Evolutionary conservation across 108 stramenopile species (phyloP).

Genomic region (Nannochloropsis granulata): DNA sequence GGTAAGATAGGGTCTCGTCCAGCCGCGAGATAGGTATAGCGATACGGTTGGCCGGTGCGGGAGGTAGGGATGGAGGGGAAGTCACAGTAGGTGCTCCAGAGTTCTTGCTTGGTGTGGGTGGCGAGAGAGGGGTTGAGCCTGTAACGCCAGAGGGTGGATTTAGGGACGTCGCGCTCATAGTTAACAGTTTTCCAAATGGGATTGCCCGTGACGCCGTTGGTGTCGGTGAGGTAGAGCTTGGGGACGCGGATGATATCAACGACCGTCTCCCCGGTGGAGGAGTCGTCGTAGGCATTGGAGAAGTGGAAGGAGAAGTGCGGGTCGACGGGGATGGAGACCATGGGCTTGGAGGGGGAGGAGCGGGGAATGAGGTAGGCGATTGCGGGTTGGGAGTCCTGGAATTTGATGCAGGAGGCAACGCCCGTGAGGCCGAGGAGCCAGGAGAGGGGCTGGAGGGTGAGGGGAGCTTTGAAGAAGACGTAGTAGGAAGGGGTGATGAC

Average conservation of each 20-base stretch:
- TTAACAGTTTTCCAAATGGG: neutral
- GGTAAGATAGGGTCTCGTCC: neutral
- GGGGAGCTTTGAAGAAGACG: conserved; percentile 28
- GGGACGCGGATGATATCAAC: neutral
- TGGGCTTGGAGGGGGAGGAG: neutral
- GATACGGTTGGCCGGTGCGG: neutral
- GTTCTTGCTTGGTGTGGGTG: neutral
- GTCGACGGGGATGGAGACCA: neutral
- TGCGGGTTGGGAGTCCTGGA: neutral
- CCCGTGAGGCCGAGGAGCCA: conserved; percentile 36
- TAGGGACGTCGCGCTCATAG: neutral
- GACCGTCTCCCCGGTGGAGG: conserved; percentile 5
- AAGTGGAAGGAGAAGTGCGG: conserved; percentile 22
- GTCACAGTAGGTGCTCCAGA: neutral
- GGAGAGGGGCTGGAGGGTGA: conserved; percentile 26
- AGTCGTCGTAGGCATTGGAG: conserved; percentile 28
- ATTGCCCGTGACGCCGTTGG: neutral
- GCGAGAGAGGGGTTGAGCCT: neutral
- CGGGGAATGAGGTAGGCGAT: neutral
- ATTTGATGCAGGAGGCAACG: neutral
- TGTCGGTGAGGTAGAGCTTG: neutral
- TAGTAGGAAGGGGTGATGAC: conserved; percentile 33
- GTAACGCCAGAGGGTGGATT: neutral
- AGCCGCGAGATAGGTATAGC: neutral
- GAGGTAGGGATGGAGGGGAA: neutral